These are phyloP conservation scores for Cercospora sp. DNA, from an alignment of 2,329 filamentous ascomycete genomes.

Conservation along the genomic window DNA sequence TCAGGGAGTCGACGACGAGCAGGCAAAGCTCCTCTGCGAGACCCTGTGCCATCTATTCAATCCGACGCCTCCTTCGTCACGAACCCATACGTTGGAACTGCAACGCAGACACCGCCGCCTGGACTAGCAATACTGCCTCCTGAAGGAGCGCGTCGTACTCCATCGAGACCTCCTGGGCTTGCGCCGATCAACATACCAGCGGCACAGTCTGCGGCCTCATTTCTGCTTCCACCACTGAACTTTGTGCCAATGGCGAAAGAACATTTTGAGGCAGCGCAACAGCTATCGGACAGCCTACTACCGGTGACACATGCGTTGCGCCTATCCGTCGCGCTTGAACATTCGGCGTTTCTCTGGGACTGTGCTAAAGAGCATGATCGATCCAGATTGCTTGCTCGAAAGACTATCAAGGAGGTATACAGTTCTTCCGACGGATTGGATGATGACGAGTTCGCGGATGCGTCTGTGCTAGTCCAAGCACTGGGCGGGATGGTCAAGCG, in stretches of 20 bases:
- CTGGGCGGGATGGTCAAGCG: constrained; percentile 87
- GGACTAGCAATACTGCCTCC: constrained; percentile 32
- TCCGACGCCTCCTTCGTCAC: constrained; percentile 54
- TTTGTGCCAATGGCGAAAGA: constrained; percentile 80
- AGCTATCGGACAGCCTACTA: constrained; percentile 71
- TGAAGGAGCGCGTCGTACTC: constrained; percentile 34
- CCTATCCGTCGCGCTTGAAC: constrained; percentile 87
- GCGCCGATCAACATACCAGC: constrained; percentile 34
- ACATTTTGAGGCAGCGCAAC: constrained; percentile 76
- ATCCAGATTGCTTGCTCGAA: constrained; percentile 74
- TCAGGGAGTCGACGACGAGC: constrained; percentile 25
- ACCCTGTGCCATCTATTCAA: constrained; percentile 50
- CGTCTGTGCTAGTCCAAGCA: constrained; percentile 81
- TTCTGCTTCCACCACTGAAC: constrained; percentile 75
- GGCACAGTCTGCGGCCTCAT: constrained; percentile 57
- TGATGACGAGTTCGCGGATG: constrained; percentile 91
- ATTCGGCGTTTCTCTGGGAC: constrained; percentile 89
- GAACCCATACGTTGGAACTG: constrained; percentile 48
- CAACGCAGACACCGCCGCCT: constrained; percentile 44
- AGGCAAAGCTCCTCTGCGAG: constrained; percentile 44
- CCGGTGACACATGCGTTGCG: constrained; percentile 88
- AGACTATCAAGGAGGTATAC: constrained; percentile 87
- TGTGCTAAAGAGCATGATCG: constrained; percentile 79
- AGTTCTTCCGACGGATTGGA: constrained; percentile 89
- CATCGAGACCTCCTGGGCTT: constrained; percentile 46